Percentiles rank a stretch among this genome's conserved stretches.
phyloP scores from a whole-genome alignment of 805 yeast species.

The Lipomyces starkeyi region DNA sequence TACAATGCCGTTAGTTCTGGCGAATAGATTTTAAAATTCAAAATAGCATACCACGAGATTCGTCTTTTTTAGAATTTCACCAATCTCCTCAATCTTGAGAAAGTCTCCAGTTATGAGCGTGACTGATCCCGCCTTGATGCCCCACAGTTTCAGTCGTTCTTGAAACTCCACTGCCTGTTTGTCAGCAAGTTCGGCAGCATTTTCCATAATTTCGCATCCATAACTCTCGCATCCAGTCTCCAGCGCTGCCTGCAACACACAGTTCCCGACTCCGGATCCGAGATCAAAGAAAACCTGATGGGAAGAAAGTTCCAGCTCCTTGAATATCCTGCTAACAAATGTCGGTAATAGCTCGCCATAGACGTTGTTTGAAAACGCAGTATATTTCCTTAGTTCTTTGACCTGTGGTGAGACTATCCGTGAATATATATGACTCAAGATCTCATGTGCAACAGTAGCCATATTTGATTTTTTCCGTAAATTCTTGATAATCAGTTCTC shows the following conservation, averaged over 20 bases:
- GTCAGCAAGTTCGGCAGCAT: slow-evolving; percentile 72
- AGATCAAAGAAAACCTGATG: slow-evolving; percentile 75
- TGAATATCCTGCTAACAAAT: slow-evolving; percentile 70
- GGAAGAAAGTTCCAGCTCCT: slow-evolving; percentile 60
- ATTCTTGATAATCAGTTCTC: slow-evolving; percentile 29
- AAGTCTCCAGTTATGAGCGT: slow-evolving; percentile 73
- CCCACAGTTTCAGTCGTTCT: slow-evolving; percentile 65
- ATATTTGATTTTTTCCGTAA: slow-evolving; percentile 1
- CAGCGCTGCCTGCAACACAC: slow-evolving; percentile 85
- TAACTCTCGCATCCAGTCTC: slow-evolving; percentile 84
- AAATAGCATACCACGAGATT: slow-evolving; percentile 58
- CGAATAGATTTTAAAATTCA: background rate
- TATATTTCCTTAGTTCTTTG: slow-evolving; percentile 66
- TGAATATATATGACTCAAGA: slow-evolving; percentile 73
- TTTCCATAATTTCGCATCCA: slow-evolving; percentile 89
- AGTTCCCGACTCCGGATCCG: slow-evolving; percentile 95
- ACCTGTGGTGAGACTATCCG: slow-evolving; percentile 81
- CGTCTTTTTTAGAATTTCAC: slow-evolving; percentile 59
- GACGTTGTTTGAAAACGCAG: slow-evolving; percentile 87
- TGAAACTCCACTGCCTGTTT: slow-evolving; percentile 64
- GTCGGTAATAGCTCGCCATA: slow-evolving; percentile 89
- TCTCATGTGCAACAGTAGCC: slow-evolving; percentile 60
- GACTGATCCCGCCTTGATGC: slow-evolving; percentile 63
- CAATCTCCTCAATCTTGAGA: slow-evolving; percentile 65
- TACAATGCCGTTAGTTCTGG: background rate